Base-by-base conservation (phyloP, 805 yeast species). In the Sugiyamaella floridensis region DNA sequence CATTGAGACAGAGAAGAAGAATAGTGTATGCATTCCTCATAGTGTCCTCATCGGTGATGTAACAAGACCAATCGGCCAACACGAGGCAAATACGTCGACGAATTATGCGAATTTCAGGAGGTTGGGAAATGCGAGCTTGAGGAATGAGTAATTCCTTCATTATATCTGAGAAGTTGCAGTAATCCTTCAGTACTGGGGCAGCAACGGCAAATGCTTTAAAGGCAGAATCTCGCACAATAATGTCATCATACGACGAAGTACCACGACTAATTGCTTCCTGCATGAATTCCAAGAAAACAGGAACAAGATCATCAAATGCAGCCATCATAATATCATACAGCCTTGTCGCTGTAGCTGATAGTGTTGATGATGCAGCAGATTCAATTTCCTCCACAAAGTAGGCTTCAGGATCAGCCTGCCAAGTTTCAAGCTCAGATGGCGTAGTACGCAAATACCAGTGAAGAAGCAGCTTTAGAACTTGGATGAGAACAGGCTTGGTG, bases 381-480 rank as follows among this genome's bases (percentile, higher is more conserved):
- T 97, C 82, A 87, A 89, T 8, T 59, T 89, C 95, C 62, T 89
- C 96, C 57, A 83, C 82, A 18, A 86, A 82, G 88, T 95, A 93
- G 66, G 89, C 97, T 65, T 89, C 98, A 0, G 98, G 97, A 55
- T 89, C 96, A 15, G 77, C 67, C 11, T 74, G 65, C 98, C 98
- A 93, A 40, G 80, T 72, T 60, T 86, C 95, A 47, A 92, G 67
- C 64, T 90, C 97, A 1, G 77, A 67, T 0, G 92, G 89, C 54
- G 82, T 79, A 47, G 90, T 67, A 52, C 84, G 78, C 56, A 93
- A 73, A 67, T 88, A 90, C 80, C 84, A 83, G 42, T 76, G 74
- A 54, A 89, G 82, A 37, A 90, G 71, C 43, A 86, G 68, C 55
- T 85, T 85, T 11, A 87, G 77, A 11, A 92, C 66, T 20, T 78